These are phyloP conservation scores for Bondarzewia mesenterica DNA, from an alignment of 1,284 basidiomycete species.

Conservation along the genomic window DNA sequence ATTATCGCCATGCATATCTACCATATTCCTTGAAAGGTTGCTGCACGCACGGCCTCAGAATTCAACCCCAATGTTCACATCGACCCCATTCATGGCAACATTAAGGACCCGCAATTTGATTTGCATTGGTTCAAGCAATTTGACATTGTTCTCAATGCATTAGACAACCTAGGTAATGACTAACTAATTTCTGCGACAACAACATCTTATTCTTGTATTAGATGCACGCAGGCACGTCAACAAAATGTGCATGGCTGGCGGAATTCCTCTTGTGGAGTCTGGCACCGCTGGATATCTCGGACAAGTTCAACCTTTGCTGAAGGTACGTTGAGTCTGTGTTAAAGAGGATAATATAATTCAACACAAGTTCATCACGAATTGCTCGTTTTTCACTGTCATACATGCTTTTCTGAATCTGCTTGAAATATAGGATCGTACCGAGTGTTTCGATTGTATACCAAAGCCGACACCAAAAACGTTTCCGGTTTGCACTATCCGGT, in stretches of 20 bases:
- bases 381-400: too few species aligned
- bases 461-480: constrained; percentile 92
- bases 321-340: constrained; percentile 33
- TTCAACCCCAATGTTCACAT: constrained; percentile 94
- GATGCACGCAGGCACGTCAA: constrained; percentile 93
- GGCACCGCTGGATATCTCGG: constrained; percentile 96
- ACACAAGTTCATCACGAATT: too few species aligned
- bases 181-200: constrained; percentile 14
- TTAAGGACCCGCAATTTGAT: constrained; percentile 91
- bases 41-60: constrained; percentile 78
- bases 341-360: too few species aligned
- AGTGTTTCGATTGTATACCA: constrained; percentile 88
- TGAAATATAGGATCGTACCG: constrained; percentile 61
- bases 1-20: neutral
- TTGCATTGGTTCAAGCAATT: constrained; percentile 86
- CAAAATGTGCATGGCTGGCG: constrained; percentile 91
- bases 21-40: constrained; percentile 50
- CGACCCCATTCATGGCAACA: constrained; percentile 88
- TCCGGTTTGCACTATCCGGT: constrained; percentile 97
- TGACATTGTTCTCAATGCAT: constrained; percentile 90
- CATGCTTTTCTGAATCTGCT: neutral
- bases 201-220: constrained; percentile 18
- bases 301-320: constrained; percentile 70
- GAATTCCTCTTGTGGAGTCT: constrained; percentile 89
- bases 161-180: constrained; percentile 95